These are phyloP conservation scores for Rubia balearica DNA, from an alignment of 305 asterid genomes.

Conservation along the genomic window DNA sequence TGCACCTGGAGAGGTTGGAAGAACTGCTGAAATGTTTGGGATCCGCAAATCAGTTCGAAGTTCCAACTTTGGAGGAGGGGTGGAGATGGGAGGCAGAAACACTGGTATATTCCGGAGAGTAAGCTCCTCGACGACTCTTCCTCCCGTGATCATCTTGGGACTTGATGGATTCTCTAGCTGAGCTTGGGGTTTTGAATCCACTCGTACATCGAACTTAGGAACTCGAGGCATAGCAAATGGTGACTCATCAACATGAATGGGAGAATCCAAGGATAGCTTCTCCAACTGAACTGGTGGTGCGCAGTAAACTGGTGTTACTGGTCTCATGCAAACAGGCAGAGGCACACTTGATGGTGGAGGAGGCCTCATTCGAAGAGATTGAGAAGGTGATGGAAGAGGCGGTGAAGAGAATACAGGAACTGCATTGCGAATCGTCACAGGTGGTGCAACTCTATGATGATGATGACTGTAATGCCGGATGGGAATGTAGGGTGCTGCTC, in stretches of 20 bases:
- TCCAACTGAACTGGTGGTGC: conserved; percentile 47
- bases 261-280: conserved; percentile 35
- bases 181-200: conserved; percentile 23
- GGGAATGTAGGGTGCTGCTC: conserved; percentile 89
- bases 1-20: conserved; percentile 15
- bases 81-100: conserved; percentile 8
- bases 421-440: conserved; percentile 70
- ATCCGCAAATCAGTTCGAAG: conserved; percentile 14
- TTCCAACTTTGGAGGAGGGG: conserved; percentile 10
- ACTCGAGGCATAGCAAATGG: conserved; percentile 27
- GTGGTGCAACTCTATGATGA: conserved; percentile 60
- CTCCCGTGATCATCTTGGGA: conserved; percentile 25
- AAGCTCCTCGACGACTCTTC: conserved; percentile 24
- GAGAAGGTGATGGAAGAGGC: conserved; percentile 56
- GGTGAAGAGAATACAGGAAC: conserved; percentile 90
- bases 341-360: conserved; percentile 38
- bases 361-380: conserved; percentile 45
- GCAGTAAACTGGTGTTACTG: conserved; percentile 49
- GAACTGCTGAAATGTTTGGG: neutral
- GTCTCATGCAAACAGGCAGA: conserved; percentile 62
- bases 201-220: conserved; percentile 32
- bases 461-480: conserved; percentile 61
- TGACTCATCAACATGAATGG: conserved; percentile 42
- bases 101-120: conserved; percentile 26
- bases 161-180: conserved; percentile 21